Base-by-base conservation (phyloP, 441 rosid species). In the Gossypium gossypioides region DNA sequence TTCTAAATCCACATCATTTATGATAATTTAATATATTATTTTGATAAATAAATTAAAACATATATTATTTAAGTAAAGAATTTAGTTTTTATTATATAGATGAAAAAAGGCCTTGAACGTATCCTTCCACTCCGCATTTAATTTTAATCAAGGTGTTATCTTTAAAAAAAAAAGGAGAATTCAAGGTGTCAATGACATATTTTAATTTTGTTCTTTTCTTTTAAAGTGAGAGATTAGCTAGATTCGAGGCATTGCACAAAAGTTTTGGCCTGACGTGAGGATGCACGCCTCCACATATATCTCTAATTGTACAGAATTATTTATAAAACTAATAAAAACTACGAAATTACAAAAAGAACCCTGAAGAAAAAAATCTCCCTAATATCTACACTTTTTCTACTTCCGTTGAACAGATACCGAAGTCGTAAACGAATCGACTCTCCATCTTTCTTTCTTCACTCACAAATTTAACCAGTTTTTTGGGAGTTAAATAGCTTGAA, bases 401-500 rank as follows among this genome's bases (percentile, higher is more conserved):
- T 10, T 54, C 18, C 51, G 4, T 51, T 34, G 29, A 21, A 44
- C 21, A 57, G 42, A 15, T 34, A 9, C 4, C 27, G 21, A 70
- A 40, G 48, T 19, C 52, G 6, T 16, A 70, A 12, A 18, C 51
- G n/a, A 54, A 58, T 15, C 55, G 8, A 60, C 12, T 7, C 34
- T 4, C 27, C n/a, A n/a, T 46, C 15, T 10, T 4, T 21, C 60
- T 19, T 32, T 32, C 46, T 27, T 62, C 27, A 15, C 10, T 60
- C 19, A 29, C 50, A 12, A 42, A 25, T 25, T 44, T 27, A 27
- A 2, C 13, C 4, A 19, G 48, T n/a, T 15, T 25, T 64, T 54
- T 48, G 13, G 9, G 5, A 40, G 25, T 40, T 61, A 48, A 34
- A 15, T 9, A 51, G 21, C 42, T 12, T 73, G 74, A 79, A 76